Conservation (phyloP, 1,284 basidiomycete genomes). For the Moesziomyces sp. region DNA sequence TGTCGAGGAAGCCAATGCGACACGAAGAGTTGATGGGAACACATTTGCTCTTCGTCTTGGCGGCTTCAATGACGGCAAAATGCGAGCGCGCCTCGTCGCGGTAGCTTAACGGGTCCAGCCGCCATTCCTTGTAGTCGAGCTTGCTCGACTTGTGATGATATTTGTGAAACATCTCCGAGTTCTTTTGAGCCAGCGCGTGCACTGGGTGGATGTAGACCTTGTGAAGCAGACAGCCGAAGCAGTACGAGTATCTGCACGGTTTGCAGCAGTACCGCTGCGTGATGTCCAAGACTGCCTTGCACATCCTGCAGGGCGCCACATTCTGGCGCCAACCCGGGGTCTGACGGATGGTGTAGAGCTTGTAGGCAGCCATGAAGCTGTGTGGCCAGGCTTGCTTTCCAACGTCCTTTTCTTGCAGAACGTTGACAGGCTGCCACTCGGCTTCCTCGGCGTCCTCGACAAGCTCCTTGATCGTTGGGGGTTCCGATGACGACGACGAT, state of each 20-base stretch:
- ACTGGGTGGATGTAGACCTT: conserved; percentile 41
- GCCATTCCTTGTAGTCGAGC: conserved; percentile 45
- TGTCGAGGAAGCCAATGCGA: conserved; percentile 43
- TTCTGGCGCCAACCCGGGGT: conserved; percentile 7
- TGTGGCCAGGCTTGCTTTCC: conserved; percentile 28
- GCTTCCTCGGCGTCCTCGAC: conserved; percentile 14
- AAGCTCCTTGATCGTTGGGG: not conserved
- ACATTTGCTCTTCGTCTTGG: conserved; percentile 32
- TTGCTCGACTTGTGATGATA: conserved; percentile 33
- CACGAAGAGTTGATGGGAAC: conserved; percentile 14
- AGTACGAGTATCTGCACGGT: conserved; percentile 40
- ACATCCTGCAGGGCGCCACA: conserved; percentile 31
- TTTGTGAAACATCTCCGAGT: conserved; percentile 25
- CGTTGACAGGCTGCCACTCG: conserved; percentile 5
- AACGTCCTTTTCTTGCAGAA: conserved; percentile 18
- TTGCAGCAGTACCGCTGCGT: conserved; percentile 38
- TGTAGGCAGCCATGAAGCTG: conserved; percentile 39
- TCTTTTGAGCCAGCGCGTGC: conserved; percentile 33
- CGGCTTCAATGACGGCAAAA: conserved; percentile 43
- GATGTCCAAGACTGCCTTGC: conserved; percentile 27
- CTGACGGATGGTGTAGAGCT: conserved; percentile 29
- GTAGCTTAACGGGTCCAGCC: conserved; percentile 32
- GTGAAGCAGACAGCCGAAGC: conserved; percentile 42
- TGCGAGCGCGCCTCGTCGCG: conserved; percentile 27
- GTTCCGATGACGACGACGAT: not conserved